A percentile compares a stretch with the other conserved stretches of the same genome.
These are phyloP conservation scores for Mycena venus DNA, from an alignment of 768 basidiomycete genomes.

Conservation along the genomic window DNA sequence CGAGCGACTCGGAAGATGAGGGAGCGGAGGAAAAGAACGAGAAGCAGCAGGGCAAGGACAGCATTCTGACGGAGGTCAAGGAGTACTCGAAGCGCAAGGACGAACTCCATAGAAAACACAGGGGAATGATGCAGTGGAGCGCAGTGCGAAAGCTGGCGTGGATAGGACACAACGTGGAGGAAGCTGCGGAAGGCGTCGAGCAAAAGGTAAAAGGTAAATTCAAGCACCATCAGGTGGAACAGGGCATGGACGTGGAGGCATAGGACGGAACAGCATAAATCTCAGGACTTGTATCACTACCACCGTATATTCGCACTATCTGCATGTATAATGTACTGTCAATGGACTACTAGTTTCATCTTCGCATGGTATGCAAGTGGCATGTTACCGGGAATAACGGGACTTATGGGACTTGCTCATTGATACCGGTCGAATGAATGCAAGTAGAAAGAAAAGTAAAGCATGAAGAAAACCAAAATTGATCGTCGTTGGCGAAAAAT, in stretches of 20 bases:
- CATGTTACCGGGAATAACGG: too few relatives aligned
- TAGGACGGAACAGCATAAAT: conserved; percentile 11
- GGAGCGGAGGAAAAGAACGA: conserved; percentile 15
- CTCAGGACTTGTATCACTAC: conserved; percentile 13
- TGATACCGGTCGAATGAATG: too few relatives aligned
- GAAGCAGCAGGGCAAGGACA: conserved; percentile 30
- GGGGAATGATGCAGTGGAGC: conserved; percentile 75
- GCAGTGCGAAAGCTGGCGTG: conserved; percentile 68
- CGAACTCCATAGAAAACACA: conserved; percentile 65
- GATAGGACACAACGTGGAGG: conserved; percentile 65
- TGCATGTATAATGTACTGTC: not conserved
- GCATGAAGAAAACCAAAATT: too few relatives aligned
- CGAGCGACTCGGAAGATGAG: conserved; percentile 38
- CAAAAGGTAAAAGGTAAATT: conserved; percentile 55
- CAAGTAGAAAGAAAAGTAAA: too few relatives aligned
- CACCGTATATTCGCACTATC: not conserved
- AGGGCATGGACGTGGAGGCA: conserved; percentile 56
- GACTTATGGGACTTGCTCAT: too few relatives aligned
- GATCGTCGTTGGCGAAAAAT: too few relatives aligned
- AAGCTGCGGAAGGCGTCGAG: conserved; percentile 54
- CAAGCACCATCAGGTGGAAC: conserved; percentile 50
- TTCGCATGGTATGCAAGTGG: too few relatives aligned
- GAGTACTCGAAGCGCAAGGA: conserved; percentile 58
- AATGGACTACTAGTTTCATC: too few relatives aligned
- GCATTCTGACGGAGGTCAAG: conserved; percentile 48